phyloP scores from a whole-genome alignment of 1,284 basidiomycete genomes.

The Rugiboletus extremiorientalis region DNA sequence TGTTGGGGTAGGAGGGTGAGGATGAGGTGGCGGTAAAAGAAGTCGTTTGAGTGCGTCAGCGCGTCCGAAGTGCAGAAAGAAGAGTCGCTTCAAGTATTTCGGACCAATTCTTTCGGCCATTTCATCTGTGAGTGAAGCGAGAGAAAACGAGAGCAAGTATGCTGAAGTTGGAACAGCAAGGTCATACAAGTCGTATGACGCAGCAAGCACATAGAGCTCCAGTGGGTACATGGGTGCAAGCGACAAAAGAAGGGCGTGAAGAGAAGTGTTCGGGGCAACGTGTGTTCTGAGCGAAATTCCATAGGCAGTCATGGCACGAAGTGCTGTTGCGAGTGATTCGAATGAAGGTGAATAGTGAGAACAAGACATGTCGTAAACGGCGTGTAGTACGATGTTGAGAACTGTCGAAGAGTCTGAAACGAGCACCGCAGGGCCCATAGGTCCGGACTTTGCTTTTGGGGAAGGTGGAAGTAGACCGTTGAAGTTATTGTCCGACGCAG shows the following conservation, averaged over 20 bases:
- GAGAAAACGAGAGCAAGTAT: slow-evolving; percentile 57
- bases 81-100: slow-evolving; percentile 40
- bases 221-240: slow-evolving; percentile 56
- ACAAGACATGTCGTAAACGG: slow-evolving; percentile 59
- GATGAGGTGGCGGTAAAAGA: slow-evolving; percentile 59
- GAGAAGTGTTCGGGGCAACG: slow-evolving; percentile 41
- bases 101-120: slow-evolving; percentile 59
- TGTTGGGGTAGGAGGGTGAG: slow-evolving; percentile 54
- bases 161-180: slow-evolving; percentile 60
- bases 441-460: slow-evolving; percentile 30
- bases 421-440: slow-evolving; percentile 45
- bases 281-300: slow-evolving; percentile 46
- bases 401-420: slow-evolving; percentile 51
- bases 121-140: slow-evolving; percentile 57
- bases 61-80: slow-evolving; percentile 45
- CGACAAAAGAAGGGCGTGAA: slow-evolving; percentile 49
- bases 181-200: slow-evolving; percentile 53
- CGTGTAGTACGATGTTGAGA: slow-evolving; percentile 63
- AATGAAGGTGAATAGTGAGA: slow-evolving; percentile 61
- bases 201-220: slow-evolving; percentile 59
- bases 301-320: slow-evolving; percentile 49
- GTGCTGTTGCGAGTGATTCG: slow-evolving; percentile 46
- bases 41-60: slow-evolving; percentile 54
- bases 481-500: slow-evolving; percentile 55
- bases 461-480: slow-evolving; percentile 44